Conservation (phyloP, 805 yeast species). For the Debaryomyces prosopidis region DNA sequence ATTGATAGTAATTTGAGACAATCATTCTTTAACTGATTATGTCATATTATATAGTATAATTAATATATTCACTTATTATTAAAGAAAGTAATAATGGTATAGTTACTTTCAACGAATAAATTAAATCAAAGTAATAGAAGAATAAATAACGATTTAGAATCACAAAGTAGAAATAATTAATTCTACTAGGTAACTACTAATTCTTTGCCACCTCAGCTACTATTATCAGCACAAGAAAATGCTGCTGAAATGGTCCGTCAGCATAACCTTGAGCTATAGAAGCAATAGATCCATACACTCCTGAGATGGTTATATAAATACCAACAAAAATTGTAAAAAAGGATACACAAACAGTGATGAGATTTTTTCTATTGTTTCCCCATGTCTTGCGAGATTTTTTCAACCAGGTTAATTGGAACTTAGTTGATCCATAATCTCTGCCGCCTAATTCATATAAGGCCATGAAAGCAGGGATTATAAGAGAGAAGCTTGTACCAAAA, state of each 20-base stretch:
- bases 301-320: constrained; percentile 7
- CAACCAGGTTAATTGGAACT: constrained; percentile 2
- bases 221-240: constrained; percentile 10
- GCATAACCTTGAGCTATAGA: constrained; percentile 8
- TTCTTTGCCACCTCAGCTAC: background rate
- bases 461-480: constrained; percentile 10
- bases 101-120: no score
- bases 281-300: constrained; percentile 9
- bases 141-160: no score
- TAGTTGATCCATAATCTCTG: background rate
- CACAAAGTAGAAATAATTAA: background rate
- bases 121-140: no score
- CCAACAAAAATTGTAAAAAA: constrained; percentile 5
- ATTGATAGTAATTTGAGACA: no score
- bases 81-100: no score
- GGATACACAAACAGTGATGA: background rate
- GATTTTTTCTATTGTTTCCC: background rate
- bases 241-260: constrained; percentile 7
- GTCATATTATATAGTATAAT: no score
- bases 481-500: constrained; percentile 8
- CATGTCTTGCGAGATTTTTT: background rate
- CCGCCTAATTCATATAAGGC: constrained; percentile 8
- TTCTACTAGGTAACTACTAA: no score
- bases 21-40: no score
- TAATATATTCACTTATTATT: no score